Conservation (phyloP, 2,329 filamentous ascomycete genomes). For the Magnaporthiopsis rhizophila region DNA sequence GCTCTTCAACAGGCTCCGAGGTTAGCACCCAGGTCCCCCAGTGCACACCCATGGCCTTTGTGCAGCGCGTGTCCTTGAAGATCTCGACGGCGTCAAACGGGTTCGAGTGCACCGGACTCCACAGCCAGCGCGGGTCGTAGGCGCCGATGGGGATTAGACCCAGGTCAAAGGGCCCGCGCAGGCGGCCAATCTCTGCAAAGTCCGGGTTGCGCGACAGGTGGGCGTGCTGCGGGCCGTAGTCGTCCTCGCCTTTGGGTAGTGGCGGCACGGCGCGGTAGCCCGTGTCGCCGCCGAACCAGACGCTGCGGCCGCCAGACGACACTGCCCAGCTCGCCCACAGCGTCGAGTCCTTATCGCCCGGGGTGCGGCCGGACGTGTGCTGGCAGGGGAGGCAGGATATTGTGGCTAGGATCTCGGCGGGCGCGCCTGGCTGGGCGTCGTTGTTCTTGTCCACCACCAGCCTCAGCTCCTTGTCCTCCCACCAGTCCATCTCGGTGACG, state of each 20-base stretch:
- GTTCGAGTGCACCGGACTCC: conserved; percentile 77
- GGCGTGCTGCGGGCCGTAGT: conserved; percentile 61
- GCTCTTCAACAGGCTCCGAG: conserved; percentile 76
- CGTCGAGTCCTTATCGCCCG: conserved; percentile 64
- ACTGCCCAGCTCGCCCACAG: conserved; percentile 88
- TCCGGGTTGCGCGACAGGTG: conserved; percentile 69
- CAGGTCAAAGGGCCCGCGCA: conserved; percentile 80
- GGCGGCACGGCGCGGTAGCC: conserved; percentile 75
- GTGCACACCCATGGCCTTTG: conserved; percentile 75
- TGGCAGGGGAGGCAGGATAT: conserved; percentile 79
- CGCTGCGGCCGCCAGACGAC: conserved; percentile 62
- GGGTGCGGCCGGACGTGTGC: conserved; percentile 63
- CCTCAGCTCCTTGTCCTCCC: conserved; percentile 72
- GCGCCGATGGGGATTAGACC: conserved; percentile 91
- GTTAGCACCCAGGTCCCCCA: conserved; percentile 91
- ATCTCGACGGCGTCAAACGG: conserved; percentile 86
- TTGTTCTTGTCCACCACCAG: too few species aligned
- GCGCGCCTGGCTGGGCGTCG: too few species aligned
- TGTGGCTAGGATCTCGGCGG: conserved; percentile 61
- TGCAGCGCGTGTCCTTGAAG: conserved; percentile 74
- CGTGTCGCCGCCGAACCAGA: conserved; percentile 87
- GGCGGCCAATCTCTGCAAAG: conserved; percentile 73
- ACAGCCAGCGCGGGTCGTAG: conserved; percentile 64
- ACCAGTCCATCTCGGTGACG: conserved; percentile 91
- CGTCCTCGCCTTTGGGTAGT: conserved; percentile 53